Percentiles rank a stretch among this genome's conserved stretches.
These are phyloP conservation scores for Neofusicoccum cordaticola DNA, from an alignment of 2,329 filamentous ascomycete genomes.

Conservation along the genomic window DNA sequence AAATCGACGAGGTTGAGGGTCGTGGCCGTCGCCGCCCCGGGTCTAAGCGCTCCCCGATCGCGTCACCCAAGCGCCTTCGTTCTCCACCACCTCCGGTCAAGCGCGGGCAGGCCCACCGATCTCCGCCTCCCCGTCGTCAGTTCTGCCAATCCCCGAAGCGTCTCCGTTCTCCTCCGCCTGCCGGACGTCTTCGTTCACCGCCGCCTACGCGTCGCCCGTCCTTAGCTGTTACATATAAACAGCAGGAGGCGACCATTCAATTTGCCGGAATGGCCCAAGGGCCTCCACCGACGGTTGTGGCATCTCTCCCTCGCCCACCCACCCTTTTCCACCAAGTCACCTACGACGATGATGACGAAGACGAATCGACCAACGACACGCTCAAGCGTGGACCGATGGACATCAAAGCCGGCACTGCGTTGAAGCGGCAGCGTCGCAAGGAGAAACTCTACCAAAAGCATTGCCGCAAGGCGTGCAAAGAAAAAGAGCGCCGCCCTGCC, in stretches of 20 bases:
- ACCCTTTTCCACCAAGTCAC: conserved; percentile 39
- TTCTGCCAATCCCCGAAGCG: conserved; percentile 71
- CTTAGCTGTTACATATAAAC: conserved; percentile 25
- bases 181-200: conserved; percentile 59
- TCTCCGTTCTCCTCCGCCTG: conserved; percentile 44
- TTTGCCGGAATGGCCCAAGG: conserved; percentile 58
- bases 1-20: conserved; percentile 56
- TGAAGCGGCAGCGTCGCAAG: conserved; percentile 86
- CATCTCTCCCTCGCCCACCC: conserved; percentile 79
- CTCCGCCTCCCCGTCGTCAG: conserved; percentile 53
- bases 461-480: conserved; percentile 70
- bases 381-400: conserved; percentile 92
- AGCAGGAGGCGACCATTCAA: conserved; percentile 32
- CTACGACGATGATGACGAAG: conserved; percentile 37
- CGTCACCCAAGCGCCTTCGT: conserved; percentile 61
- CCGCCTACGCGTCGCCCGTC: conserved; percentile 57
- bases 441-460: conserved; percentile 91
- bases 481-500: conserved; percentile 66
- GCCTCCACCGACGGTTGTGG: conserved; percentile 71
- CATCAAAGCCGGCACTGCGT: conserved; percentile 86
- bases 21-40: conserved; percentile 33
- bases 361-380: conserved; percentile 41
- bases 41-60: conserved; percentile 44
- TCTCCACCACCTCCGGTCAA: conserved; percentile 45
- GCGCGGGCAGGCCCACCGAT: conserved; percentile 29